Base-by-base conservation (phyloP, 306 rosid species). In the Gastrolobium bilobum region DNA sequence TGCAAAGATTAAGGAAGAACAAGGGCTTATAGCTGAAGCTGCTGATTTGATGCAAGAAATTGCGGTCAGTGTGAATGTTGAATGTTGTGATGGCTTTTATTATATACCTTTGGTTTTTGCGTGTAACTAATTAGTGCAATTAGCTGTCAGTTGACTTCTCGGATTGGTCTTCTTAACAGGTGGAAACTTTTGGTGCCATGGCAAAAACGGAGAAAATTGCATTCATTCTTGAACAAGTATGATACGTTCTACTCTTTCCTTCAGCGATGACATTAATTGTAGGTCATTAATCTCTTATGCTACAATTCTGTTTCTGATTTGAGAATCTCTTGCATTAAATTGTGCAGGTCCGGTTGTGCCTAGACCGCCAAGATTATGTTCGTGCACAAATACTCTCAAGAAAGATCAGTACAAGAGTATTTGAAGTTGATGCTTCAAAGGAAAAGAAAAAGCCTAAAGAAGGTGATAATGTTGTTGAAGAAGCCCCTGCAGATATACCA, bases 31-130 rank as follows among this genome's bases (percentile, higher is more conserved):
- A 75, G 91, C 90, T 9, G 97, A 93, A 88, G 97, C 97, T 77
- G 97, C 97, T 56, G 96, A 93, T 81, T 86, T 93, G 88, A 93
- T 93, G 97, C 97, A 90, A 89, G 94, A 93, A 90, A 74, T 89
- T 66, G 97, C 96, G 84, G 97, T 92, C 5, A 44, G 97, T 89
- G 69, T 77, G 75, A 91, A 90, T 63, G 84, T 87, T 46, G 91
- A 90, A 30, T 73, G 73, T 62, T 31, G 3, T 39, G 71, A 48
- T 37, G 33, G 26, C 50, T 68, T 76, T 67, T 33, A 15, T 54
- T 46, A 5, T 15, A 42, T 7, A 7, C 5, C 51, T 48, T 53
- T 73, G 60, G 0, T n/a, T 15, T 60, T 52, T 15, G 7, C 69
- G 26, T 53, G 54, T 35, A 40, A 44, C 35, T 57, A 29, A 58